A percentile compares a stretch with the other conserved stretches of the same genome.
phyloP scores from a whole-genome alignment of 2,329 filamentous ascomycete species.

The Neofusicoccum cordaticola region DNA sequence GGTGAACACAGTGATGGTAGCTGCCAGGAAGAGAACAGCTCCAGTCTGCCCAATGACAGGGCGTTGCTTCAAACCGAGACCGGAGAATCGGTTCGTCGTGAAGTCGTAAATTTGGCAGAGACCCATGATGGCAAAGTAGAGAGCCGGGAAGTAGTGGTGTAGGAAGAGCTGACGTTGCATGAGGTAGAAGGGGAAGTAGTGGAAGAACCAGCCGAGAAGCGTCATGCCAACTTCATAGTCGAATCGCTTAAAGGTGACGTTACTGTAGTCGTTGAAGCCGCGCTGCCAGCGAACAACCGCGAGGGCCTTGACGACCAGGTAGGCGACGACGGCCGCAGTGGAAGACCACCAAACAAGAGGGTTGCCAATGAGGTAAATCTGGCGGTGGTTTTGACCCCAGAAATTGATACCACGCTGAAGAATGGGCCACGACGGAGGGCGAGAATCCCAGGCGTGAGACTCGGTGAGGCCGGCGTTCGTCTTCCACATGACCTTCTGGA shows the following conservation, averaged over 20 bases:
- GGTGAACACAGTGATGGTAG: constrained; percentile 73
- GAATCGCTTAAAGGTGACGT: constrained; percentile 86
- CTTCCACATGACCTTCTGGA: constrained; percentile 98
- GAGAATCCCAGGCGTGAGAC: constrained; percentile 96
- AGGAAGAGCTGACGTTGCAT: constrained; percentile 98
- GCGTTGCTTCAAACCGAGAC: constrained; percentile 65
- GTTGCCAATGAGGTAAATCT: constrained; percentile 96
- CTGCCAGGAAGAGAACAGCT: constrained; percentile 69
- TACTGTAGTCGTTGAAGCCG: constrained; percentile 80
- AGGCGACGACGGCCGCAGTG: constrained; percentile 72
- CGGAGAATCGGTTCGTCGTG: constrained; percentile 67
- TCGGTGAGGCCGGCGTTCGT: constrained; percentile 96
- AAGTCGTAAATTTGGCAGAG: constrained; percentile 91
- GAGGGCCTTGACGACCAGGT: constrained; percentile 80
- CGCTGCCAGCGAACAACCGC: constrained; percentile 92
- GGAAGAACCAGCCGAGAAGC: constrained; percentile 91
- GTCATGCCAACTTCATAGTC: constrained; percentile 93
- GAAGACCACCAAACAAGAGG: constrained; percentile 93
- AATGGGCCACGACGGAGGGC: constrained; percentile 88
- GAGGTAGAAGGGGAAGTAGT: constrained; percentile 98
- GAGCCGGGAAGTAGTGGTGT: constrained; percentile 95
- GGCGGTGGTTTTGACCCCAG: constrained; percentile 90
- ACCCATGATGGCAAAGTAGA: constrained; percentile 90
- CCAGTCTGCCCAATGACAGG: constrained; percentile 72
- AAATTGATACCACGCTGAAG: constrained; percentile 97